phyloP scores from a whole-genome alignment of 2,329 filamentous ascomycete species.

The Ophiocordyceps polyrhachis-furcata region DNA sequence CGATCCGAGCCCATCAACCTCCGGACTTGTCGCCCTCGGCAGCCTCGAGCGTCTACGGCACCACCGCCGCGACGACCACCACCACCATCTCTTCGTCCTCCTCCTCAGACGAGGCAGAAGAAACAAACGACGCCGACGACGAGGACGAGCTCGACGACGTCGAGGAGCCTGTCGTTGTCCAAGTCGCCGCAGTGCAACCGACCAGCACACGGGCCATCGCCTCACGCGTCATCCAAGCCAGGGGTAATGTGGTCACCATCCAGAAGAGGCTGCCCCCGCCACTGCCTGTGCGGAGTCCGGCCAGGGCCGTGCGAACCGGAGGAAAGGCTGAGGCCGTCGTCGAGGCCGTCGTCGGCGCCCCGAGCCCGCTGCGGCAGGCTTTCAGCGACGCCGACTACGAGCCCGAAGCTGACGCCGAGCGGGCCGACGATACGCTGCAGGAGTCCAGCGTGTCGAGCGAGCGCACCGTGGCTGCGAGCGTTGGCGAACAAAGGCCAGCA shows the following conservation, averaged over 20 bases:
- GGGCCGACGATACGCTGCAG: neutral
- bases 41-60: slow-evolving; percentile 9
- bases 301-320: slow-evolving; percentile 34
- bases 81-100: neutral
- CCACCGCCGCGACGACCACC: too few relatives aligned
- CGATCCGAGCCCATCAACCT: neutral
- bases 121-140: slow-evolving; percentile 17
- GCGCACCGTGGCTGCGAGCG: neutral
- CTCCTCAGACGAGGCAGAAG: slow-evolving; percentile 6
- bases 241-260: slow-evolving; percentile 69
- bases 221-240: slow-evolving; percentile 48
- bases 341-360: slow-evolving; percentile 29
- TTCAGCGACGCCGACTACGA: neutral
- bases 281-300: slow-evolving; percentile 59
- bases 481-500: neutral
- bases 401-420: neutral
- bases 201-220: slow-evolving; percentile 36
- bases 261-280: slow-evolving; percentile 62
- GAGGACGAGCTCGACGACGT: slow-evolving; percentile 27
- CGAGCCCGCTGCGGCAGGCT: slow-evolving; percentile 26
- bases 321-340: slow-evolving; percentile 35
- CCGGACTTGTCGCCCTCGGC: neutral
- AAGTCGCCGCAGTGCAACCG: slow-evolving; percentile 41
- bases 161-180: slow-evolving; percentile 51
- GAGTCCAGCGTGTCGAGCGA: neutral